These are phyloP conservation scores for Fusarium aywerte DNA, from an alignment of 2,329 filamentous ascomycete genomes.

Conservation along the genomic window DNA sequence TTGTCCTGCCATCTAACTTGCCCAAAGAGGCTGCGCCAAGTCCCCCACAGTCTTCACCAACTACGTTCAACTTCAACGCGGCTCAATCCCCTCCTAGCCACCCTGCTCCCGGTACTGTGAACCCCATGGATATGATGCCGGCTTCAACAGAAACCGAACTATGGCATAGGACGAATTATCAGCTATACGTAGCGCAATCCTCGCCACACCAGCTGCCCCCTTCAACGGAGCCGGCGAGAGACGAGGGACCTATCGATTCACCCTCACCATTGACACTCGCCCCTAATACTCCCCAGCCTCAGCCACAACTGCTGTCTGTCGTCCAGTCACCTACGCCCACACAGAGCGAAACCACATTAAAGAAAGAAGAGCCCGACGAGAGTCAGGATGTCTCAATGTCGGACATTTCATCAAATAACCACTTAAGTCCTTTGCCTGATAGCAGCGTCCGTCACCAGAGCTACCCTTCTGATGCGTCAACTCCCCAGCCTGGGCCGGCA, in stretches of 20 bases:
- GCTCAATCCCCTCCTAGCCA: conserved; percentile 48
- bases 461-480: conserved; percentile 56
- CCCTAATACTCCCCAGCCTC: conserved; percentile 32
- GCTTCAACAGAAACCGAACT: conserved; percentile 53
- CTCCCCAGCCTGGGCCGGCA: conserved; percentile 53
- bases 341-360: conserved; percentile 32
- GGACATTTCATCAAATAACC: conserved; percentile 42
- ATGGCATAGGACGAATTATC: conserved; percentile 53
- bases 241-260: conserved; percentile 38
- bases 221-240: conserved; percentile 13
- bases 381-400: conserved; percentile 41
- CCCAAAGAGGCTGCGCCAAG: conserved; percentile 38
- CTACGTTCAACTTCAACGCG: conserved; percentile 38
- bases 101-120: conserved; percentile 60
- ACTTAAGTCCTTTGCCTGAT: conserved; percentile 43
- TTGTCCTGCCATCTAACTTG: conserved; percentile 29
- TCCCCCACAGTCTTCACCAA: conserved; percentile 44
- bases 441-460: conserved; percentile 47
- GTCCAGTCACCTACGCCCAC: conserved; percentile 46
- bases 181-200: conserved; percentile 48
- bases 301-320: conserved; percentile 40
- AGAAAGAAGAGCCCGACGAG: conserved; percentile 38
- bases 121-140: conserved; percentile 66
- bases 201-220: conserved; percentile 37
- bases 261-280: conserved; percentile 45